These are phyloP conservation scores for Juncus inflexus DNA, from an alignment of 176 grass and related monocot genomes.

Conservation along the genomic window DNA sequence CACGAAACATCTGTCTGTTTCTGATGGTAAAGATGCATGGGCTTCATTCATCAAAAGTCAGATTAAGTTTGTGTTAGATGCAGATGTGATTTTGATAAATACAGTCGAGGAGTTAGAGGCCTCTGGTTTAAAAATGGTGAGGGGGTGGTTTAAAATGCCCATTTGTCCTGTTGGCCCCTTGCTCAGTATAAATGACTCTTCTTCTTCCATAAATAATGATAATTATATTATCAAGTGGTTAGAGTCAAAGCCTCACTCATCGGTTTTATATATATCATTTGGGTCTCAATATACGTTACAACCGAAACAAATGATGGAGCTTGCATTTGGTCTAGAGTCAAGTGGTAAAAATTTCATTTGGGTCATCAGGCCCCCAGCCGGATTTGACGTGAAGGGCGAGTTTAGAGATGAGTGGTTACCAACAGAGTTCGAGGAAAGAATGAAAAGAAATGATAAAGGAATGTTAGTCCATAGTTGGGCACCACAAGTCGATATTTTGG, in stretches of 20 bases:
- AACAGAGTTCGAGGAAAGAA: constrained; percentile 27
- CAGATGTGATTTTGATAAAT: constrained; percentile 22
- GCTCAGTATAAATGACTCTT: not conserved
- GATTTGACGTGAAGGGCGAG: constrained; percentile 19
- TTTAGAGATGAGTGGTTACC: constrained; percentile 37
- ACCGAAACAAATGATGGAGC: constrained; percentile 34
- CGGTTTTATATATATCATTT: constrained; percentile 37
- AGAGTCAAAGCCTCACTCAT: constrained; percentile 23
- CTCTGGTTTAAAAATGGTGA: constrained; percentile 24
- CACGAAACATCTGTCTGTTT: not conserved
- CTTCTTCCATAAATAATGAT: not conserved
- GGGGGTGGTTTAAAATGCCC: constrained; percentile 8
- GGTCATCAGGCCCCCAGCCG: constrained; percentile 32
- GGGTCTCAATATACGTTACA: constrained; percentile 33
- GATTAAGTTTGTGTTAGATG: not conserved
- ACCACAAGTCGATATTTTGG: constrained; percentile 7
- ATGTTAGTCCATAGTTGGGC: constrained; percentile 14
- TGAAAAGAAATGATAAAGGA: constrained; percentile 2
- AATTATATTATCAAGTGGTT: constrained; percentile 17
- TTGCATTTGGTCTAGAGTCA: constrained; percentile 31
- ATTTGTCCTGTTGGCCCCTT: constrained; percentile 28
- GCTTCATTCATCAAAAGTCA: constrained; percentile 1
- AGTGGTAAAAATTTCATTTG: constrained; percentile 33
- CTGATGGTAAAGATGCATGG: constrained; percentile 11
- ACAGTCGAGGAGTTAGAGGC: constrained; percentile 34